These are phyloP conservation scores for Coniochaeta prunicola DNA, from an alignment of 2,329 filamentous ascomycete species.

Conservation along the genomic window DNA sequence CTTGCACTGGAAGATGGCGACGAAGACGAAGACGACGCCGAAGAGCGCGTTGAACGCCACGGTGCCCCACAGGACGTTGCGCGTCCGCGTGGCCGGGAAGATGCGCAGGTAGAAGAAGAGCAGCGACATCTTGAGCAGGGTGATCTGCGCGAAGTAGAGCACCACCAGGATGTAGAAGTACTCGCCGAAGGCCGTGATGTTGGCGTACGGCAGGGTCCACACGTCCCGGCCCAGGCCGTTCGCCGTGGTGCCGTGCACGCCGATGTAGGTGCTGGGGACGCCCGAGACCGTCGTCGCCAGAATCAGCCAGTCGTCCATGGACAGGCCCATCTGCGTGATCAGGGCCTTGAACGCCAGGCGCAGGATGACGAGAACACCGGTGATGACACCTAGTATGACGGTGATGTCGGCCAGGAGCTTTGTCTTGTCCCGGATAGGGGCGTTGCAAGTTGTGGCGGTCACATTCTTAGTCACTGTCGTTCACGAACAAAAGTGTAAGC, in stretches of 20 bases:
- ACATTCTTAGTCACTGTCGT: conserved; percentile 8
- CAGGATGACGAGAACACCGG: conserved; percentile 24
- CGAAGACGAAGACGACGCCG: conserved; percentile 22
- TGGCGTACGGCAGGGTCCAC: conserved; percentile 19
- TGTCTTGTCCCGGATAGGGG: conserved; percentile 6
- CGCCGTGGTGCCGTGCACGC: conserved; percentile 12
- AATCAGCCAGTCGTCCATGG: conserved; percentile 22
- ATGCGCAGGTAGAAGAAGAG: conserved; percentile 34
- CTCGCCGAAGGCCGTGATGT: conserved; percentile 16
- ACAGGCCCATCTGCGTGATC: conserved; percentile 18
- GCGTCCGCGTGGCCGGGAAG: conserved; percentile 24
- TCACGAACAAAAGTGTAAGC: neutral
- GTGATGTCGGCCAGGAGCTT: neutral
- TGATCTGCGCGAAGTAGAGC: conserved; percentile 29
- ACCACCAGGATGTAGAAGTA: conserved; percentile 27
- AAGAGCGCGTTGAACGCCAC: conserved; percentile 23
- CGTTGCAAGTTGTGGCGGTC: conserved; percentile 11
- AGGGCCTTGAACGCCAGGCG: conserved; percentile 23
- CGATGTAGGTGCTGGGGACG: conserved; percentile 15
- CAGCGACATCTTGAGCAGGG: conserved; percentile 31
- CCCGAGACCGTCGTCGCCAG: conserved; percentile 12
- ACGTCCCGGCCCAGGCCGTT: conserved; percentile 25
- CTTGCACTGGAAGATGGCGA: conserved; percentile 28
- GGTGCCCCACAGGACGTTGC: conserved; percentile 22
- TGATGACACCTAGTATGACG: conserved; percentile 20